Evolutionary conservation across 495 filamentous ascomycete genomes (phyloP), one percentile per base, ranked within the genome.

Genomic region (Parathielavia hyrcaniae): DNA sequence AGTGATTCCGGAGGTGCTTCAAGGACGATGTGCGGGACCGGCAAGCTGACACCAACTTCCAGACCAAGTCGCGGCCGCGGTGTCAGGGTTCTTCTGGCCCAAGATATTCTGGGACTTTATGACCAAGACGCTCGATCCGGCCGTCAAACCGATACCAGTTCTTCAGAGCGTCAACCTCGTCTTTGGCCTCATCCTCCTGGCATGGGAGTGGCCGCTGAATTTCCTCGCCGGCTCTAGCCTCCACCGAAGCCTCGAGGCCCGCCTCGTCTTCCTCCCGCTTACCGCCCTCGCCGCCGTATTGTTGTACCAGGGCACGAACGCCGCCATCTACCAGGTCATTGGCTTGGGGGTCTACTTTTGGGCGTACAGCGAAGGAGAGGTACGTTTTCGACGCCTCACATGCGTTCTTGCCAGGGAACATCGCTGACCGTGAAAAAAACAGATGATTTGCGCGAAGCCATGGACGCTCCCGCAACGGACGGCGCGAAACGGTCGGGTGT

Each of bases 81-180:
- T 99, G 52, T 80, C 90, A 75, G 86, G 83, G 65, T 96, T 90
- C 82, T 95, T 97, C 81, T 99, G 91, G 91, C 95, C 95, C 54
- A 99, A 99, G 76, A 83, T 97, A 62, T 95, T 99, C 76, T 99
- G 89, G 88, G 95, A 99, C 75, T 95, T 95, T 71, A 75, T 89
- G 63, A 95, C 95, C 57, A 91, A 91, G 64, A 91, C 88, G 68
- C 84, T 99, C 61, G 87, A 97, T 67, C 79, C 75, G 45, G 87
- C 87, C 53, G 90, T 97, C 53, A 87, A 85, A 58, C 93, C 92
- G 4, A 67, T 92, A 34, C 95, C 95, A n/a, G 75, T 89, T 53
- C 82, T 99, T 6, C 95, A 99, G 71, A 90, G 86, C 67, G 78
- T 97, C 73, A 99, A 99, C 68, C 77, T 99, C n/a, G n/a, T 97